These are phyloP conservation scores for Fusarium goolgardi DNA, from an alignment of 2,329 filamentous ascomycete species.

Conservation along the genomic window DNA sequence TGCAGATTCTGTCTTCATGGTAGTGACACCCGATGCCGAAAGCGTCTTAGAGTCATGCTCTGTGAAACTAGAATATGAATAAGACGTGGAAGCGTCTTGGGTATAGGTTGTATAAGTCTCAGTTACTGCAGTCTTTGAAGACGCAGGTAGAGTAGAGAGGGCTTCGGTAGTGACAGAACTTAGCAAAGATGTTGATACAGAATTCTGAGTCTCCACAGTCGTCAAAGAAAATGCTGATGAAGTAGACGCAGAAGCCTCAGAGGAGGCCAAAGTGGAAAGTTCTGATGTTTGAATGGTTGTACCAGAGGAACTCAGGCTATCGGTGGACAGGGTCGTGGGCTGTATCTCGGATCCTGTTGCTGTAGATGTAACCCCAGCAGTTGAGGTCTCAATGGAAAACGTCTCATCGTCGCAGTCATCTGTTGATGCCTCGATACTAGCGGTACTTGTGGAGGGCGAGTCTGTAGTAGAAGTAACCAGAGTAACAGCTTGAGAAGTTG, in stretches of 20 bases:
- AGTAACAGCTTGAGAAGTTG: neutral
- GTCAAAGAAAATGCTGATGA: neutral
- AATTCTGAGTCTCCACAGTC: no score
- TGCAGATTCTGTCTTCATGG: neutral
- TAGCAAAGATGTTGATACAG: neutral
- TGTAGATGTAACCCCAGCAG: neutral
- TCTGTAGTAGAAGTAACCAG: neutral
- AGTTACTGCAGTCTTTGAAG: rapidly evolving
- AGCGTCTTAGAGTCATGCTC: neutral
- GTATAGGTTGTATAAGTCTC: neutral
- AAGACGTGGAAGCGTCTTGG: no score
- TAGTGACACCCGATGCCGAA: neutral
- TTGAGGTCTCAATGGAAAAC: neutral
- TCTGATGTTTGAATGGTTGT: neutral
- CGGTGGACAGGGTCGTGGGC: neutral
- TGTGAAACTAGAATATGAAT: no score
- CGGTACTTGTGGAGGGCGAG: neutral
- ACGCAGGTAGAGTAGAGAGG: neutral
- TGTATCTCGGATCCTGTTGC: neutral
- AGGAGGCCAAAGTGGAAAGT: neutral
- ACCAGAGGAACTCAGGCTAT: rapidly evolving
- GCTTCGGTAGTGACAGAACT: neutral
- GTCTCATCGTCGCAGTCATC: neutral
- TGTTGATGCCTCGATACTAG: neutral
- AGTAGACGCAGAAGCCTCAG: neutral